These are phyloP conservation scores for Calonectria hawksworthii DNA, from an alignment of 2,329 filamentous ascomycete genomes.

Conservation along the genomic window DNA sequence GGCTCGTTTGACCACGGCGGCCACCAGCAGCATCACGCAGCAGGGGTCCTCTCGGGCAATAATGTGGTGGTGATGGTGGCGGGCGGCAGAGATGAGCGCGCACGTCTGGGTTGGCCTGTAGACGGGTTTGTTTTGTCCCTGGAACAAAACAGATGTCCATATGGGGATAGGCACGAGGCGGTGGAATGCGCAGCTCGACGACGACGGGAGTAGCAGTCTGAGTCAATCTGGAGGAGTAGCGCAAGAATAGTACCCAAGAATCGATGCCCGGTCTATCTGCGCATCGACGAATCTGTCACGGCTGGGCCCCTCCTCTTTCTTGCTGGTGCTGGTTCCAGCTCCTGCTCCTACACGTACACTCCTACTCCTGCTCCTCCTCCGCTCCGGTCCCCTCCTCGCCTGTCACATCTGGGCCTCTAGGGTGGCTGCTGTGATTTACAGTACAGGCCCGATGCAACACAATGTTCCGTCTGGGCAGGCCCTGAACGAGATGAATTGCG, in stretches of 20 bases:
- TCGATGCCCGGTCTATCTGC: background rate
- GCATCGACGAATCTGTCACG: slow-evolving; percentile 9
- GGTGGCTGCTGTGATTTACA: slow-evolving; percentile 12
- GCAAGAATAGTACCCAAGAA: slow-evolving; percentile 10
- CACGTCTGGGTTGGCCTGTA: background rate
- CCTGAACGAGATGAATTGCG: slow-evolving; percentile 10
- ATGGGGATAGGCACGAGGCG: slow-evolving; percentile 12
- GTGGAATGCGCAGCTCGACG: slow-evolving; percentile 22
- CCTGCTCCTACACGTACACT: background rate
- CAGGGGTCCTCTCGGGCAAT: slow-evolving; percentile 26
- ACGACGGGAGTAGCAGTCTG: slow-evolving; percentile 1
- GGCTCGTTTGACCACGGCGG: slow-evolving; percentile 10
- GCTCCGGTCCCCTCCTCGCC: background rate
- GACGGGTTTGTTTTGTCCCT: background rate
- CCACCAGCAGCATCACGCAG: slow-evolving; percentile 20
- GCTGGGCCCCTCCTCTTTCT: slow-evolving; percentile 12
- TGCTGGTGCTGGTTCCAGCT: slow-evolving; percentile 13
- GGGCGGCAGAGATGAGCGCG: background rate
- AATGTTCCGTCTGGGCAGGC: background rate
- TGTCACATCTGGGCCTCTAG: background rate
- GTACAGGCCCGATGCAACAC: background rate
- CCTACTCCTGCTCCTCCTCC: background rate
- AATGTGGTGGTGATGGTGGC: slow-evolving; percentile 14
- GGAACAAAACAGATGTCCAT: background rate
- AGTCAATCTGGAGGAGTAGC: slow-evolving; percentile 21